phyloP scores from a whole-genome alignment of 371 early-diverging fungal species.

The Paraphysoderma sedebokerense region DNA sequence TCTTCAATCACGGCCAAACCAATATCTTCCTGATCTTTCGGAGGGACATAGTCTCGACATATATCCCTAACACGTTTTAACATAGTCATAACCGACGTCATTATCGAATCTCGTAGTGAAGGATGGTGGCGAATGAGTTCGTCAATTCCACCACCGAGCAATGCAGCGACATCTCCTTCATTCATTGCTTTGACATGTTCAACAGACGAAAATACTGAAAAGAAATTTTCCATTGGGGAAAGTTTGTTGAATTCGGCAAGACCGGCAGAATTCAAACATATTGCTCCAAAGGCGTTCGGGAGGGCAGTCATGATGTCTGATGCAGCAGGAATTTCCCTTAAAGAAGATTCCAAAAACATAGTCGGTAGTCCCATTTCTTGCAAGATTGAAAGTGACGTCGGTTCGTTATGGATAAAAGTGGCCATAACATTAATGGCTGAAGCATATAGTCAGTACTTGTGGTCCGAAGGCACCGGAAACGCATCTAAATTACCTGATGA shows the following conservation, averaged over 20 bases:
- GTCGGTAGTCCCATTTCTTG: slow-evolving; percentile 81
- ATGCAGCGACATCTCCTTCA: slow-evolving; percentile 63
- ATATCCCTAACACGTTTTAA: too few relatives aligned
- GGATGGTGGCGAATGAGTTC: slow-evolving; percentile 95
- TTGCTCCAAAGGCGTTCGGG: slow-evolving; percentile 86
- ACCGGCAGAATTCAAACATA: slow-evolving; percentile 76
- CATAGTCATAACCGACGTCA: slow-evolving; percentile 47
- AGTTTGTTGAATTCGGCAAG: slow-evolving; percentile 58
- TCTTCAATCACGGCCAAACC: not conserved
- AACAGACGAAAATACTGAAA: slow-evolving; percentile 52
- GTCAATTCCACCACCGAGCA: slow-evolving; percentile 73
- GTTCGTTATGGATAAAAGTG: slow-evolving; percentile 92
- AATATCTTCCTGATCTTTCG: not conserved
- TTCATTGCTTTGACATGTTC: slow-evolving; percentile 56
- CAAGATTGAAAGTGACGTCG: slow-evolving; percentile 73
- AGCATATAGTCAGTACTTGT: not conserved
- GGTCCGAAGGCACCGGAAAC: not conserved
- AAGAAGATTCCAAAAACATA: slow-evolving; percentile 50
- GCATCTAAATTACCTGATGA: slow-evolving; percentile 8
- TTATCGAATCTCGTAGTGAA: slow-evolving; percentile 41
- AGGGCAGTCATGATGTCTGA: slow-evolving; percentile 62
- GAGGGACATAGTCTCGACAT: too few relatives aligned
- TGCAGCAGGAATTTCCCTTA: slow-evolving; percentile 42
- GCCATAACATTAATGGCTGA: slow-evolving; percentile 77
- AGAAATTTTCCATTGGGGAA: slow-evolving; percentile 50